A percentile compares a stretch with the other conserved stretches of the same genome.
Conservation (phyloP, 1,284 basidiomycete species). For the Xanthoconium separans region DNA sequence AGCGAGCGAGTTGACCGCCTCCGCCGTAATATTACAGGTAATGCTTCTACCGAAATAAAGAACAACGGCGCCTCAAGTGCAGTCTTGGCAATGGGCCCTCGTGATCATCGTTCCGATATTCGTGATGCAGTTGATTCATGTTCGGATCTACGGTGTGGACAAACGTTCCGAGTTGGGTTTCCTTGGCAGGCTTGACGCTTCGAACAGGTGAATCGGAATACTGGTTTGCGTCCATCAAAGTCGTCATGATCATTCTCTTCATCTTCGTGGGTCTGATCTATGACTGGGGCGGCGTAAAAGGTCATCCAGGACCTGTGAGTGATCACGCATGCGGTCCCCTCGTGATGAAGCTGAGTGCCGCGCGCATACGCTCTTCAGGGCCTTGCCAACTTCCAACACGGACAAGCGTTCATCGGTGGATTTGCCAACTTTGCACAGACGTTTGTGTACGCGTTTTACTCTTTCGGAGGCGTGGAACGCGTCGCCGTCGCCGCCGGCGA, state of each 20-base stretch:
- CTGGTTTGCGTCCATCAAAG: conserved; percentile 54
- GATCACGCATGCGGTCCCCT: neutral
- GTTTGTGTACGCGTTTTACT: conserved; percentile 62
- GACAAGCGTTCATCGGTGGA: conserved; percentile 53
- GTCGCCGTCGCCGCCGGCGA: conserved; percentile 66
- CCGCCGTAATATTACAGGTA: conserved; percentile 43
- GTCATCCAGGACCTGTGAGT: conserved; percentile 50
- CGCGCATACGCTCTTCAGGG: conserved; percentile 37
- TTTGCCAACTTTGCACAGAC: conserved; percentile 53
- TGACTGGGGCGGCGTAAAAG: conserved; percentile 57
- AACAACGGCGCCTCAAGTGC: too few species aligned
- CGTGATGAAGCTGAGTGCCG: neutral
- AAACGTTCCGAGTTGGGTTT: neutral
- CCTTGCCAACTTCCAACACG: conserved; percentile 50
- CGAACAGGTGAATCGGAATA: conserved; percentile 51
- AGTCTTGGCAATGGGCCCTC: conserved; percentile 52
- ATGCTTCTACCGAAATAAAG: neutral
- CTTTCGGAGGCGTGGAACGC: conserved; percentile 76
- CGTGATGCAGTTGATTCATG: conserved; percentile 43
- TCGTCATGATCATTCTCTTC: conserved; percentile 52
- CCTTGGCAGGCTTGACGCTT: neutral
- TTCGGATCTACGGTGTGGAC: conserved; percentile 45
- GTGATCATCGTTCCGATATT: conserved; percentile 50
- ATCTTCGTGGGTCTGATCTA: conserved; percentile 56
- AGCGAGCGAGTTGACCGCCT: conserved; percentile 47